Base-by-base conservation (phyloP, 2,329 filamentous ascomycete genomes). In the Neonectria punicea region DNA sequence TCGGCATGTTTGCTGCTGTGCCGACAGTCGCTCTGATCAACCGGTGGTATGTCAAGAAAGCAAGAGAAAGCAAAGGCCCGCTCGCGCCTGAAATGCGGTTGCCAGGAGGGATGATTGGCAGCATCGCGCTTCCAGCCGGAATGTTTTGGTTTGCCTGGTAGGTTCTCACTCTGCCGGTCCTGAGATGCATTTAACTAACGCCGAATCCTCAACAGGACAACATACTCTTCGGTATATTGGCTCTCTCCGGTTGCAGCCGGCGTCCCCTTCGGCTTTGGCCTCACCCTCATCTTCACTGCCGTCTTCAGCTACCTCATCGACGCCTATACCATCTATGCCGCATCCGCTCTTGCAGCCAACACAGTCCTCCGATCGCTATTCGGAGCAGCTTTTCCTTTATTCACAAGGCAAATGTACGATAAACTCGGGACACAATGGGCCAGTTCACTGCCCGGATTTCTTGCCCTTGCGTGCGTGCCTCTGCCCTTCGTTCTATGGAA, bases 291-390 rank as follows among this genome's bases (percentile, higher is more conserved):
- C 20, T 93, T 92, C 80, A 78, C 92, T 11, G 82, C 83, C 2
- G 79, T 89, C 43, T 85, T 89, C 74, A 90, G 88, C 77, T 92
- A 92, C 76, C 83, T 92, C 13, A 87, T 92, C 68, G 91, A 92
- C 73, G 80, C 88, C 2, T 89, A 93, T 76, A 89, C 90, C 54
- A 90, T 94, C 69, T 95, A 90, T 66, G 92, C 93, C 0, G 92
- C 92, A 0, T 92, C 89, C 0, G 91, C 89, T 0, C 81, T 94
- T 4, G 92, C 92, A 1, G 92, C 91, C 14, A 74, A 74, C 32
- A 65, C 72, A 0, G 67, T 74, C 0, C 43, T 74, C 0, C 47
- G 72, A 10, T 68, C 66, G 0, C 61, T 74, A 7, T 74, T 74
- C 22, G 72, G 72, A 5, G 72, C 72, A 1, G 70, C 71, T 0